Evolutionary conservation across 768 basidiomycete genomes (phyloP).

Genomic region (Rubroboletus satanas): DNA sequence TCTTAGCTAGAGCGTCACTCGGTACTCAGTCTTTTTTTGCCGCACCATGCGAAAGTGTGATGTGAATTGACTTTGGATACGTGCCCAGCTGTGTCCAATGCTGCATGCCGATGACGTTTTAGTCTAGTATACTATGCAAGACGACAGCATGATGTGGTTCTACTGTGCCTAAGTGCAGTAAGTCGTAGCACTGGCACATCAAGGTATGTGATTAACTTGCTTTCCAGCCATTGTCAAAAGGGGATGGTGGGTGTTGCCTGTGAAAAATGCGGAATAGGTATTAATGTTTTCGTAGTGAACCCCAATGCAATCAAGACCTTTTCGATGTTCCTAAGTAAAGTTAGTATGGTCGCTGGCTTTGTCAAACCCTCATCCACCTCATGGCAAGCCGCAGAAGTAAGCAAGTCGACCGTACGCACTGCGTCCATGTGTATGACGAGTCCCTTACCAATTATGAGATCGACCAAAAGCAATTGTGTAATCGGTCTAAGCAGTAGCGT

Average conservation of each 20-base stretch:
- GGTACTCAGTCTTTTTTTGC: too few species aligned
- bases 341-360: neutral
- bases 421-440: neutral
- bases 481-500: neutral
- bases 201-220: neutral
- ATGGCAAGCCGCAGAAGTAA: neutral
- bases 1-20: too few species aligned
- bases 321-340: neutral
- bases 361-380: neutral
- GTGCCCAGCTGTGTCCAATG: neutral
- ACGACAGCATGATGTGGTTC: neutral
- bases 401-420: neutral
- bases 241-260: neutral
- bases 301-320: neutral
- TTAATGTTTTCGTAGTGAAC: neutral
- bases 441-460: neutral
- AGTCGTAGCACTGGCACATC: neutral
- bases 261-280: neutral
- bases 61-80: too few species aligned
- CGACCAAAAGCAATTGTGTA: neutral
- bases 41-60: too few species aligned
- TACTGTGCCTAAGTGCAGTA: neutral
- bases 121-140: neutral
- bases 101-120: neutral
- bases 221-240: neutral